Evolutionary conservation across 2,329 filamentous ascomycete genomes (phyloP), one percentile per base, ranked within the genome.

Genomic region (Rutstroemia sp.): DNA sequence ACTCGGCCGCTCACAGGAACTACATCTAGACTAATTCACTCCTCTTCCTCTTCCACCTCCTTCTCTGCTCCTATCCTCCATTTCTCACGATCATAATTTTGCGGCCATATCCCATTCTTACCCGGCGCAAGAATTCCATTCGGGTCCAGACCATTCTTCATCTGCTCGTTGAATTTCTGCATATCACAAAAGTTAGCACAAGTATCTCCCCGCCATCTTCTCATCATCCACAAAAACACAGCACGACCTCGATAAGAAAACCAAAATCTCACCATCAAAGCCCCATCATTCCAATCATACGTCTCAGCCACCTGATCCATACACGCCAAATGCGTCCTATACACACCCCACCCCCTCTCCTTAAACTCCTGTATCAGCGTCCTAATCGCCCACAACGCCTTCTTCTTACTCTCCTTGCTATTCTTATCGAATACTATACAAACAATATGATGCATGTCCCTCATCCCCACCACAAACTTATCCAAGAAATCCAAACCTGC

Each of bases 401-500:
- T 67, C 19, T 69, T 60, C 60, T 75, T 72, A 48, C 66, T 61
- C 1, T 74, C 71, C 0, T 69, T 61, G 37, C 77, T 70, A 39
- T 71, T 70, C 5, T 74, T 70, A 58, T 82, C 73, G 63, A 77
- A 82, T 14, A 80, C 72, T 44, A 82, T 76, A 57, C 77, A 77
- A 3, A 79, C 74, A 57, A 81, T 80, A 63, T 80, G 75, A 64
- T 81, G 78, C 72, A 81, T 80, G 66, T 81, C 78, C 10, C 78
- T 71, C 59, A 55, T 50, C 9, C 77, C 77, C 5, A 81, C 73
- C 47, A 73, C 73, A 51, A 81, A 77, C 2, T 75, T 76, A 2
- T 74, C 73, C 55, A 81, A 75, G 50, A 79, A 74, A 61, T 81
- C 77, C 52, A 81, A 73, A 1, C 75, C 75, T 42, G 71, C 70